phyloP scores from a whole-genome alignment of 768 basidiomycete genomes.

The Candolleomyces aberdarensis region DNA sequence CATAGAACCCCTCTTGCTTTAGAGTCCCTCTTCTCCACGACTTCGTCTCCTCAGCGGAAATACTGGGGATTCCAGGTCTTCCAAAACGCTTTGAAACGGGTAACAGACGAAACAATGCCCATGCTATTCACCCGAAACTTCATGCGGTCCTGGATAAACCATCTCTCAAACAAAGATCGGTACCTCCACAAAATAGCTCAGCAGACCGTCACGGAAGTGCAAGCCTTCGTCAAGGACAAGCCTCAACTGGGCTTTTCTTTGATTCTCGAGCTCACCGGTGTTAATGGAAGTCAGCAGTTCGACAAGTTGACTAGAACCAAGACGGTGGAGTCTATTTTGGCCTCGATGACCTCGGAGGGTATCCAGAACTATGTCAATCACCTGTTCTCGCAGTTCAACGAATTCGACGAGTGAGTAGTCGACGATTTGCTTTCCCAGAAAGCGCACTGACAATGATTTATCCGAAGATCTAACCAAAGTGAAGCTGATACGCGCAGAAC shows the following conservation, averaged over 20 bases:
- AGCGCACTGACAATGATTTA: constrained; percentile 26
- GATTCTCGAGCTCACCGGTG: constrained; percentile 80
- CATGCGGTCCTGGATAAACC: constrained; percentile 96
- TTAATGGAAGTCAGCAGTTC: constrained; percentile 83
- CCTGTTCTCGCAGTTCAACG: constrained; percentile 62
- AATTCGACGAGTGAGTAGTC: constrained; percentile 41
- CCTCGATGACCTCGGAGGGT: constrained; percentile 67
- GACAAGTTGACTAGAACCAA: constrained; percentile 92
- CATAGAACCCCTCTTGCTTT: background rate
- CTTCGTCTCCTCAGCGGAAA: constrained; percentile 84
- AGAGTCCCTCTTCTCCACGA: constrained; percentile 87
- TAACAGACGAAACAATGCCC: constrained; percentile 64
- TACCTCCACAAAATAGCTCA: constrained; percentile 87
- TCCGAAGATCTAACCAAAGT: constrained; percentile 39
- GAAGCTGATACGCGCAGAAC: constrained; percentile 51
- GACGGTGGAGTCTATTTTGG: constrained; percentile 82
- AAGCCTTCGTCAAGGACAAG: constrained; percentile 67
- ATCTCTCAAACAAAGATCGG: constrained; percentile 83
- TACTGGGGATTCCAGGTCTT: constrained; percentile 97
- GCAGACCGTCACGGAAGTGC: constrained; percentile 78
- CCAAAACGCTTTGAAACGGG: constrained; percentile 69
- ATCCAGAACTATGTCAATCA: constrained; percentile 75
- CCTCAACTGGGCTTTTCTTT: constrained; percentile 82
- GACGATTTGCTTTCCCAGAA: background rate
- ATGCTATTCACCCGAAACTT: constrained; percentile 93